Percentiles rank a stretch among this genome's conserved stretches.
These are phyloP conservation scores for Manihot esculenta DNA, from an alignment of 441 rosid species.

Conservation along the genomic window DNA sequence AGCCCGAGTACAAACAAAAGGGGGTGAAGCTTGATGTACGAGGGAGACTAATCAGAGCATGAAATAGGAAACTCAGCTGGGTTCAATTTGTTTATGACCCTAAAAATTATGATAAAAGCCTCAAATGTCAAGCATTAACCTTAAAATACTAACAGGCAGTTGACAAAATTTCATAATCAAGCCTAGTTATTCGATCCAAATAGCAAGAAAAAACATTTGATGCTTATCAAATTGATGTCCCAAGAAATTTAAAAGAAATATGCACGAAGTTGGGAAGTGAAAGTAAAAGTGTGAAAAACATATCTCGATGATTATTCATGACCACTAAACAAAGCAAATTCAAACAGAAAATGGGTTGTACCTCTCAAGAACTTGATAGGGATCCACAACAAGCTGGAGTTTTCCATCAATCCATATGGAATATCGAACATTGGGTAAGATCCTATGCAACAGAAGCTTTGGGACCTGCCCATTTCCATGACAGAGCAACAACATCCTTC, in stretches of 20 bases:
- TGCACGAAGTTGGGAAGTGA: not conserved
- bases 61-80: too few species aligned
- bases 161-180: not conserved
- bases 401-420: conserved; percentile 92
- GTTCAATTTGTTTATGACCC: too few species aligned
- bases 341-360: conserved; percentile 21
- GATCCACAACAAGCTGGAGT: conserved; percentile 83
- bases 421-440: conserved; percentile 71
- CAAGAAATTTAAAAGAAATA: not conserved
- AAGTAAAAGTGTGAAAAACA: too few species aligned
- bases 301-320: not conserved
- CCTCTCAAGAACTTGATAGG: conserved; percentile 89
- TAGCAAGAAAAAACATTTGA: not conserved
- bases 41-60: too few species aligned
- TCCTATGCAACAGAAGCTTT: conserved; percentile 77
- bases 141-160: not conserved
- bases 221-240: not conserved
- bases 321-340: not conserved
- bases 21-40: too few species aligned
- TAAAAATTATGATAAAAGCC: not conserved
- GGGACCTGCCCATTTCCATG: conserved; percentile 57
- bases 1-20: too few species aligned
- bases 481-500: conserved; percentile 8
- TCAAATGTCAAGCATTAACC: not conserved
- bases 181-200: not conserved